Percentiles rank a stretch among this genome's conserved stretches.
phyloP scores from a whole-genome alignment of 306 rosid genomes.

The Cicer chorassanicum region DNA sequence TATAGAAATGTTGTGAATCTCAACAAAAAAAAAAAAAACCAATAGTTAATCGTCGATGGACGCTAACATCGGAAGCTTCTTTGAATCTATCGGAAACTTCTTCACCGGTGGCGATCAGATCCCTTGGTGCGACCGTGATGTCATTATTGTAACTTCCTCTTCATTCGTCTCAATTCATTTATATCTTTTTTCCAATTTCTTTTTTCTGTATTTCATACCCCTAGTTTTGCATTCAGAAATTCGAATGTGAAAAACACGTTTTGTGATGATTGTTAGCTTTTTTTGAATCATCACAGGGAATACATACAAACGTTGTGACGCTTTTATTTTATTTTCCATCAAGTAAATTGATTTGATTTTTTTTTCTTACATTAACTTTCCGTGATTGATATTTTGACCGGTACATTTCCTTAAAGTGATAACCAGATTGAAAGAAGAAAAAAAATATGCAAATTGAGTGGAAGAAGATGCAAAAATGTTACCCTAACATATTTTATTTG shows the following conservation, averaged over 20 bases:
- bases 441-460: too few species aligned
- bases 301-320: background rate
- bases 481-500: background rate
- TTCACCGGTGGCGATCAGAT: conserved; percentile 73
- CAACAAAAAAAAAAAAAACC: background rate
- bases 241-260: background rate
- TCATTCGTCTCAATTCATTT: background rate
- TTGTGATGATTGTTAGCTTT: background rate
- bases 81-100: conserved; percentile 72
- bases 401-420: background rate
- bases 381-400: background rate
- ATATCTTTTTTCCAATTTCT: background rate
- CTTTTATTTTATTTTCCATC: background rate
- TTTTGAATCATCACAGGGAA: background rate
- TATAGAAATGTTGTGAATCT: background rate
- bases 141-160: conserved; percentile 62
- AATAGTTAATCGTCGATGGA: conserved; percentile 53
- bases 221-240: conserved; percentile 14
- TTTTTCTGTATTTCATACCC: conserved; percentile 30
- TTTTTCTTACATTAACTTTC: background rate
- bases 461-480: too few species aligned
- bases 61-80: conserved; percentile 59
- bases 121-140: conserved; percentile 88
- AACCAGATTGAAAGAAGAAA: too few species aligned
- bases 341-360: conserved; percentile 25